Percentiles rank a stretch among this genome's conserved stretches.
phyloP scores from a whole-genome alignment of 83 land plant species.

The Isoetes engelmannii region DNA sequence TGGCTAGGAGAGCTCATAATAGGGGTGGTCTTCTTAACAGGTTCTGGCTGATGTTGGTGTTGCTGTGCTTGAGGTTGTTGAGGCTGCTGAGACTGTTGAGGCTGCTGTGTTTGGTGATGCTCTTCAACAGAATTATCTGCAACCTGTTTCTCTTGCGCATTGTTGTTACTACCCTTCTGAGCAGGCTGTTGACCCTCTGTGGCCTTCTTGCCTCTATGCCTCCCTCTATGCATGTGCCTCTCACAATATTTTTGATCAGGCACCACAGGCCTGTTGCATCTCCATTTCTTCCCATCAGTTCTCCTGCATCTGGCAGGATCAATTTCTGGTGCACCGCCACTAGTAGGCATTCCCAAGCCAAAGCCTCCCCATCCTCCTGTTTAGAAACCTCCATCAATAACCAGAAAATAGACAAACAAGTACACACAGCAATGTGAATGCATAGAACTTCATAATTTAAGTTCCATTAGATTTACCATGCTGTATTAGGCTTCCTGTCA shows the following conservation, averaged over 20 bases:
- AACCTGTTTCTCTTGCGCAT: too few species aligned
- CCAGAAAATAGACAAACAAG: too few species aligned
- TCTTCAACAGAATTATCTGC: neutral
- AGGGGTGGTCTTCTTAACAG: too few species aligned
- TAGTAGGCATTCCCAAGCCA: constrained; percentile 47
- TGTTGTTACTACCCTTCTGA: neutral
- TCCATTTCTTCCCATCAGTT: constrained; percentile 80
- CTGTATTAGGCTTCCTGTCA: constrained; percentile 1
- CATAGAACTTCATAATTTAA: too few species aligned
- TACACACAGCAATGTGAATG: too few species aligned
- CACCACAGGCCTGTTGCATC: constrained; percentile 59
- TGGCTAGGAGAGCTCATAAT: too few species aligned
- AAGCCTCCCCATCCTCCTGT: constrained; percentile 54
- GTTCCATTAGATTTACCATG: too few species aligned
- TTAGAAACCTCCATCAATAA: neutral
- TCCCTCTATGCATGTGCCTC: constrained; percentile 69
- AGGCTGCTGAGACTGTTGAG: neutral
- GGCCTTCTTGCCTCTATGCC: constrained; percentile 86
- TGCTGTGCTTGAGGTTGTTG: constrained; percentile 6
- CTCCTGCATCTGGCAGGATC: constrained; percentile 80
- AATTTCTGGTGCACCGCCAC: constrained; percentile 55
- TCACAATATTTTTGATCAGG: constrained; percentile 64
- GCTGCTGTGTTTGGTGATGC: neutral
- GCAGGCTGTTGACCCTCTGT: constrained; percentile 57
- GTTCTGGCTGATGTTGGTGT: neutral